Base-by-base conservation (phyloP, 2,329 filamentous ascomycete species). In the Biscogniauxia marginata region DNA sequence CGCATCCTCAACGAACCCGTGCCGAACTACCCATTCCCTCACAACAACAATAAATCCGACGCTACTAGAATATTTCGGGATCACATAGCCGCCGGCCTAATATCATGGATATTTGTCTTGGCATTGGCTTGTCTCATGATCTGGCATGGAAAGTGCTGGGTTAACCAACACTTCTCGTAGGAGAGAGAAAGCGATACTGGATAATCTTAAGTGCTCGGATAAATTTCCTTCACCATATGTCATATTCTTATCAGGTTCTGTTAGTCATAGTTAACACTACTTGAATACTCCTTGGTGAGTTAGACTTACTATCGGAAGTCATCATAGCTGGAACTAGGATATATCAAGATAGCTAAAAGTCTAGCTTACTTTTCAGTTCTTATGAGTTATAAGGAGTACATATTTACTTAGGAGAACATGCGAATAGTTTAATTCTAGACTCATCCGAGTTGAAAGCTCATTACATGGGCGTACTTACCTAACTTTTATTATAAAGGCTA, bases 1-100 rank as follows among this genome's bases (percentile, higher is more conserved):
- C 66, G 65, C 54, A 71, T 72, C 50, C 65, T 73, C 39, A 60
- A 68, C 56, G 63, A 71, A n/a, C 70, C 71, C 6, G 56, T 72
- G 24, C 70, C 72, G 3, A 65, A 73, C 50, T 52, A 60, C 18
- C 70, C 69, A 19, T 74, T 73, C 55, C 71, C 71, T 8, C 71
- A 73, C 55, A 71, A 72, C 57, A 73, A 73, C 59, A 67, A 65
- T 59, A 66, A 69, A 58, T 56, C 57, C 30, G 65, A 66, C 9
- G 68, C 68, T 8, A 56, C 61, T 21, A 67, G 66, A 49, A 61
- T 61, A 7, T 66, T 66, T 51, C 56, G 64, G 19, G 61, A 68
- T 20, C 66, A 70, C 25, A 56, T 69, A 24, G 52, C 67, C 46
- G 66, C 66, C 13, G 67, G 67, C 13, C 5, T 62, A 8, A 22